Evolutionary conservation across 1,284 basidiomycete genomes (phyloP).

Genomic region (Ganoderma leucocontextum): DNA sequence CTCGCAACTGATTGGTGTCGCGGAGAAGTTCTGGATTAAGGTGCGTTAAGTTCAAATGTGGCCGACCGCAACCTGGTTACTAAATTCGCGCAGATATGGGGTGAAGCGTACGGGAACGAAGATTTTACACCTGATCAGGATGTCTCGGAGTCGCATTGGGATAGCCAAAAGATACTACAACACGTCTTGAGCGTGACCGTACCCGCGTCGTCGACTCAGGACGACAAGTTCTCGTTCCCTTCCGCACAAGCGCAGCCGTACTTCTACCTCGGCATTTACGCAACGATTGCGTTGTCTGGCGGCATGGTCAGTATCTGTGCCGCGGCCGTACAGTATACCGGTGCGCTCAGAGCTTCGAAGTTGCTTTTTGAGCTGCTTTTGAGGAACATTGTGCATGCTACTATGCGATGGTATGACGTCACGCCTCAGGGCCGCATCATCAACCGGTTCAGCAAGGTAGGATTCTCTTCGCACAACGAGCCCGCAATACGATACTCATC

Average conservation of each 20-base stretch:
- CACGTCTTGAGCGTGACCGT: conserved; percentile 41
- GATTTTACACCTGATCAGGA: conserved; percentile 16
- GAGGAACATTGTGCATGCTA: conserved; percentile 64
- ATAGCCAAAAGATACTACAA: conserved; percentile 45
- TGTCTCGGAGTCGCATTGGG: conserved; percentile 32
- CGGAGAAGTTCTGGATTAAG: conserved; percentile 81
- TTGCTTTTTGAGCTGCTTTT: conserved; percentile 64
- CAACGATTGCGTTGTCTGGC: conserved; percentile 59
- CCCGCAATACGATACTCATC: not conserved
- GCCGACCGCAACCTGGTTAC: no score
- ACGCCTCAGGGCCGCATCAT: conserved; percentile 67
- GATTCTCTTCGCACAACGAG: not conserved
- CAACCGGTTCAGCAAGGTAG: conserved; percentile 67
- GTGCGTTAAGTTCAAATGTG: conserved; percentile 46
- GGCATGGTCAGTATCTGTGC: conserved; percentile 55
- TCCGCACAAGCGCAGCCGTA: conserved; percentile 61
- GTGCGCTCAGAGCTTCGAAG: conserved; percentile 66
- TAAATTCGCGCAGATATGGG: conserved; percentile 58
- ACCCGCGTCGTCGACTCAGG: not conserved
- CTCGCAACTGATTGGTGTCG: conserved; percentile 56
- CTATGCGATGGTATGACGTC: conserved; percentile 61
- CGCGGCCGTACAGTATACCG: conserved; percentile 65
- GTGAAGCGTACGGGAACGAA: conserved; percentile 59
- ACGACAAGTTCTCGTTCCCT: conserved; percentile 45
- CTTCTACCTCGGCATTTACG: conserved; percentile 72